Evolutionary conservation across 2,329 filamentous ascomycete genomes (phyloP).

Genomic region (Myriosclerotinia scirpicola): DNA sequence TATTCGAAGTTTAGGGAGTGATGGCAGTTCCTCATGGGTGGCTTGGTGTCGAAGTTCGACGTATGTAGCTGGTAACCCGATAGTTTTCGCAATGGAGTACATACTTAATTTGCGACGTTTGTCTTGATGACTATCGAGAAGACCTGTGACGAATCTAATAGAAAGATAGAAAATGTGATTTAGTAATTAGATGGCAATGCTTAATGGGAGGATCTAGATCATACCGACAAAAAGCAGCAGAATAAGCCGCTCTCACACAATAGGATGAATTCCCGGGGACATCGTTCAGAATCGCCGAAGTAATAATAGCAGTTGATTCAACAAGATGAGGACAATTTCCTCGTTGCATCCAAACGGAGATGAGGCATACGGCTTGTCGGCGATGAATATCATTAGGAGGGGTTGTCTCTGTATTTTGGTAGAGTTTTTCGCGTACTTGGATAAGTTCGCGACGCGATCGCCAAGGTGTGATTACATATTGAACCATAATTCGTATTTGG

Average conservation of each 20-base stretch:
- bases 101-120: constrained; percentile 68
- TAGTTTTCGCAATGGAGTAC: constrained; percentile 67
- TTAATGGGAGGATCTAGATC: constrained; percentile 37
- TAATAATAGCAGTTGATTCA: constrained; percentile 73
- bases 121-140: constrained; percentile 72
- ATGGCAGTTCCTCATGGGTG: constrained; percentile 84
- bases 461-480: constrained; percentile 75
- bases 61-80: constrained; percentile 73
- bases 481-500: constrained; percentile 52
- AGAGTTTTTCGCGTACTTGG: constrained; percentile 63
- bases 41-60: constrained; percentile 88
- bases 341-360: constrained; percentile 69
- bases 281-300: constrained; percentile 68
- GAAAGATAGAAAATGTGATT: background rate
- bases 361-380: constrained; percentile 54
- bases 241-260: constrained; percentile 67
- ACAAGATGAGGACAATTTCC: constrained; percentile 76
- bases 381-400: constrained; percentile 57
- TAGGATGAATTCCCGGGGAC: constrained; percentile 46
- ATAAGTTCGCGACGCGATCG: constrained; percentile 65
- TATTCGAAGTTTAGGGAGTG: constrained; percentile 68
- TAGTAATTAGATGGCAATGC: background rate
- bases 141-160: constrained; percentile 72
- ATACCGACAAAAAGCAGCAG: constrained; percentile 71
- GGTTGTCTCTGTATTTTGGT: constrained; percentile 43